These are phyloP conservation scores for Lanzia echinophila DNA, from an alignment of 2,329 filamentous ascomycete species.

Conservation along the genomic window DNA sequence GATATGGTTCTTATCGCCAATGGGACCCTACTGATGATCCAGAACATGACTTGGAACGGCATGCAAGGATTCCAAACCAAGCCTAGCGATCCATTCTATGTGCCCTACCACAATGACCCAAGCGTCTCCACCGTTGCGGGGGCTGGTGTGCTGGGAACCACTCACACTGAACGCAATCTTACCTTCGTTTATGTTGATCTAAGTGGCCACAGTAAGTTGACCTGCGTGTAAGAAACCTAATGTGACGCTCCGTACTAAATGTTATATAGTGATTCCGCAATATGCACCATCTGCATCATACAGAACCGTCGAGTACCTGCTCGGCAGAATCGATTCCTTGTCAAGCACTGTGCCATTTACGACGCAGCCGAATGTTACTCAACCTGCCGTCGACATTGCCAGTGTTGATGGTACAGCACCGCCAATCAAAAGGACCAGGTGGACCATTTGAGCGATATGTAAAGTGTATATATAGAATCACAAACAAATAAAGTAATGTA, in stretches of 20 bases:
- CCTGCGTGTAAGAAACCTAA: constrained; percentile 26
- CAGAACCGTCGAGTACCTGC: constrained; percentile 66
- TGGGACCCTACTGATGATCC: constrained; percentile 52
- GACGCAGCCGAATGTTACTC: constrained; percentile 10
- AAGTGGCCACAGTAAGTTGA: constrained; percentile 50
- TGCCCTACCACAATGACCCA: constrained; percentile 57
- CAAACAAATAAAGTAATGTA: neutral
- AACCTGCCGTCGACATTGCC: neutral
- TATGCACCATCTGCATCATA: constrained; percentile 64
- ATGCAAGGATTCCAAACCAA: constrained; percentile 49
- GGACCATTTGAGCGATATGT: neutral
- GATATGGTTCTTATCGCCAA: constrained; percentile 54
- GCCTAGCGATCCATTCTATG: constrained; percentile 30
- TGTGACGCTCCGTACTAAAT: constrained; percentile 7
- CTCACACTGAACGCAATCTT: constrained; percentile 67
- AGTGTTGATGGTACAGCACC: neutral
- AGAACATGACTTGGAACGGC: constrained; percentile 65
- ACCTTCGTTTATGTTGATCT: constrained; percentile 37
- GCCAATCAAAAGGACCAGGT: neutral
- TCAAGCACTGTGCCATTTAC: constrained; percentile 36
- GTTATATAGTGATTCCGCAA: constrained; percentile 41
- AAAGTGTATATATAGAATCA: neutral
- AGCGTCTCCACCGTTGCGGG: constrained; percentile 61
- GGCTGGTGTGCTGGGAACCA: constrained; percentile 61
- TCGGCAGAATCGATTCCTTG: constrained; percentile 60